Conservation (phyloP, 805 yeast species). For the Scheffersomyces ergatensis region DNA sequence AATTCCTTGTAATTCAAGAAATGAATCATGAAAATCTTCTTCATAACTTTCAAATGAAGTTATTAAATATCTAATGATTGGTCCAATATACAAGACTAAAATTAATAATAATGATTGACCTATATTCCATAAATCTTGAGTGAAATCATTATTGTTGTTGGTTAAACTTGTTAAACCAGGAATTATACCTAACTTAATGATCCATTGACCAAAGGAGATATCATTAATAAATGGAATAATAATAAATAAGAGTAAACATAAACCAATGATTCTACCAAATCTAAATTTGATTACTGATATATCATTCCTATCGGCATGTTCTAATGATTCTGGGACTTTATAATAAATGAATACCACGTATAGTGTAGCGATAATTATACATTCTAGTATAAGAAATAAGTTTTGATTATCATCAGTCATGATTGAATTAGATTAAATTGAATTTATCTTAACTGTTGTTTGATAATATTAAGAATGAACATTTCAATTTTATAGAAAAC, state of each 20-base stretch:
- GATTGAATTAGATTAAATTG: no score
- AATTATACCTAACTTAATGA: conserved; percentile 28
- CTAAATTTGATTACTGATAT: conserved; percentile 41
- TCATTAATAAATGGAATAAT: conserved; percentile 24
- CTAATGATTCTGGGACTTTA: conserved; percentile 17
- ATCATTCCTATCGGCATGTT: conserved; percentile 37
- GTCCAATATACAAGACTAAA: conserved; percentile 46
- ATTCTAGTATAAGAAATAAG: no score
- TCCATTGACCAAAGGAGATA: conserved; percentile 4
- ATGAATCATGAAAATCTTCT: not conserved
- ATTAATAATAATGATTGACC: conserved; percentile 14
- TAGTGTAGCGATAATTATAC: conserved; percentile 36
- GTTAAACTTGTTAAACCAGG: conserved; percentile 23
- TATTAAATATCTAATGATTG: conserved; percentile 20
- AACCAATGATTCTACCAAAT: conserved; percentile 28
- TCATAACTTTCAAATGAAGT: not conserved
- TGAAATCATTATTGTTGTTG: conserved; percentile 4
- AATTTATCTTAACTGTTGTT: no score
- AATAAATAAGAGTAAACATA: conserved; percentile 27
- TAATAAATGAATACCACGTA: conserved; percentile 47
- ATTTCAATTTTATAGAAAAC: no score
- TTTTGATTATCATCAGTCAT: no score
- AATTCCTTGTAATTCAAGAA: conserved; percentile 12
- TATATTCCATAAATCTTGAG: conserved; percentile 12
- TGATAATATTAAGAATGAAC: no score